Evolutionary conservation across 495 filamentous ascomycete genomes (phyloP), one percentile per base, ranked within the genome.

Genomic region (Oidiodendron maius): DNA sequence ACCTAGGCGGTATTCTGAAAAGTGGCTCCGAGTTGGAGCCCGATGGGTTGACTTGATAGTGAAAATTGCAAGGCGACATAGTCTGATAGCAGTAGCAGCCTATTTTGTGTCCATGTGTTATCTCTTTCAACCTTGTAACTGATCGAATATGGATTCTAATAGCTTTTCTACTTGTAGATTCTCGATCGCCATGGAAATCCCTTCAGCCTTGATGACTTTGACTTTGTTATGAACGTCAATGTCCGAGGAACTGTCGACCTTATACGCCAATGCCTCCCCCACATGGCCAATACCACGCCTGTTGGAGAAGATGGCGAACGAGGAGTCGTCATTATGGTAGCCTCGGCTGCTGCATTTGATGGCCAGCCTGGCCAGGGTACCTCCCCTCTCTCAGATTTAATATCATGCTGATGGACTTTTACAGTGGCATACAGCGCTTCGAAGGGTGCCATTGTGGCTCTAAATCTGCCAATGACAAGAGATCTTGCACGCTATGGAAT

Each of bases 401-500:
- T n/a, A n/a, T n/a, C n/a, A n/a, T n/a, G n/a, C n/a, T n/a, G n/a
- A n/a, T n/a, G n/a, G n/a, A n/a, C n/a, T n/a, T n/a, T n/a, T n/a
- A 8, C 35, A 50, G 74, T 86, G 2, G 69, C 81, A 3, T 89
- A 89, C 62, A 66, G 78, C 0, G 84, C 83, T 0, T 79, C 72
- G 44, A 87, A 89, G 61, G 84, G 84, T 15, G 84, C 84, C 9
- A 71, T 87, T 3, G 72, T 75, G 1, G 63, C 73, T 42, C 70
- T 86, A 61, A 84, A 83, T 5, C 67, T 89, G 22, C 82, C 83
- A 4, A 72, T 89, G 65, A 74, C 84, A 13, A 64, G 84, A 28
- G 84, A 89, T 59, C 64, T 87, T n/a, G 71, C 81, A 18, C 69
- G 74, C 15, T 77, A 83, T 55, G 83, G 83, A 0, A 84, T 87